These are phyloP conservation scores for Castanea mollissima DNA, from an alignment of 306 rosid genomes.

Conservation along the genomic window DNA sequence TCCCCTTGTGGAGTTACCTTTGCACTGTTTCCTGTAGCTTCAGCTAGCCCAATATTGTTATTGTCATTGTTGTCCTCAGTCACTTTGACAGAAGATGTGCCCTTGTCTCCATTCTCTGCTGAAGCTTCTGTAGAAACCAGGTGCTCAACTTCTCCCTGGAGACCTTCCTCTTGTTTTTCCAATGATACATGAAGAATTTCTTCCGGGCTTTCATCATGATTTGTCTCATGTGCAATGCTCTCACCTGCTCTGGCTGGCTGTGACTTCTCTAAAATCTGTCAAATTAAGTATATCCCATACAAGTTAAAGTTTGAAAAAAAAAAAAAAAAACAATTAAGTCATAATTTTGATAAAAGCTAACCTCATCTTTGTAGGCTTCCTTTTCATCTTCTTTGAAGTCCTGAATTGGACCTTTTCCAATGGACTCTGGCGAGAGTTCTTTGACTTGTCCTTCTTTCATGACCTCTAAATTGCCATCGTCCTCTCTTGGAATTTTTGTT, in stretches of 20 bases:
- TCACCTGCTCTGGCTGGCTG: constrained; percentile 18
- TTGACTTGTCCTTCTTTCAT: constrained; percentile 7
- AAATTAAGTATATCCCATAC: background rate
- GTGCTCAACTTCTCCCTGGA: constrained; percentile 6
- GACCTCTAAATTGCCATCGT: constrained; percentile 16
- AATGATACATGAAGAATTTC: background rate
- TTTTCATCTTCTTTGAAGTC: background rate
- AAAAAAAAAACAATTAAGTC: background rate
- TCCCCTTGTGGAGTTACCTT: constrained; percentile 7
- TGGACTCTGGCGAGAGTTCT: constrained; percentile 5
- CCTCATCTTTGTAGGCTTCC: constrained; percentile 22
- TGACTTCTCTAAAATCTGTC: constrained; percentile 23
- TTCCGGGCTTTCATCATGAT: constrained; percentile 8
- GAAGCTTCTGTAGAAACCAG: constrained; percentile 12
- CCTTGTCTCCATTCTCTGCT: constrained; percentile 3
- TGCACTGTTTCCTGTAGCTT: background rate
- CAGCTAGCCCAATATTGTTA: background rate
- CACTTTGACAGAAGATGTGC: constrained; percentile 1
- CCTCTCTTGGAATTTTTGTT: constrained; percentile 11
- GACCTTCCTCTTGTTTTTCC: constrained; percentile 18
- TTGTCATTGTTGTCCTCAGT: constrained; percentile 1
- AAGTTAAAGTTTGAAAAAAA: background rate
- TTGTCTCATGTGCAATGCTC: constrained; percentile 11
- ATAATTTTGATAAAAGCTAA: constrained; percentile 5
- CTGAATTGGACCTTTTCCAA: constrained; percentile 17